Percentiles rank a stretch among this genome's conserved stretches.
Evolutionary conservation across 441 rosid genomes (phyloP).

Genomic region (Euphorbia schlechtendalii): DNA sequence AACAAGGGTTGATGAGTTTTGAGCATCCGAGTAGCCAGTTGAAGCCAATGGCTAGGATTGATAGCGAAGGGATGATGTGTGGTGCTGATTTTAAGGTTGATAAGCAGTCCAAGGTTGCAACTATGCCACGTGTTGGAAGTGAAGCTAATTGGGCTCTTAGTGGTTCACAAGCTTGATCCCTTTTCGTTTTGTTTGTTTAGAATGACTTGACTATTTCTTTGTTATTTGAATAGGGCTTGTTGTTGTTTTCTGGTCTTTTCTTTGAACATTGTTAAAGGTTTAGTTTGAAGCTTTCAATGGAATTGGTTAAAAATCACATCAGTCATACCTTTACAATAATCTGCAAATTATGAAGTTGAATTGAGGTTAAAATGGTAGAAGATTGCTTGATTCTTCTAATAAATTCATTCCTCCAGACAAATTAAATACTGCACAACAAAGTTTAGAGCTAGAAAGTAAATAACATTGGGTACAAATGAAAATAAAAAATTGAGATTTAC

Average conservation of each 20-base stretch:
- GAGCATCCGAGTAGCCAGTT: constrained; percentile 72
- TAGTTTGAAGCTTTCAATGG: not conserved
- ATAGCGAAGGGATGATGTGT: constrained; percentile 78
- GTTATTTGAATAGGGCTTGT: not conserved
- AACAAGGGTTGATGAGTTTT: constrained; percentile 77
- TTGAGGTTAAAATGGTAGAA: too few species aligned
- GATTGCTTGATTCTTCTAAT: too few species aligned
- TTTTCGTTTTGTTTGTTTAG: too few species aligned
- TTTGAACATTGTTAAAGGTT: not conserved
- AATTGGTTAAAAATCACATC: constrained; percentile 25
- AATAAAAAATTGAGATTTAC: too few species aligned
- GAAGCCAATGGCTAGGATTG: constrained; percentile 84
- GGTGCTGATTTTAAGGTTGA: constrained; percentile 85
- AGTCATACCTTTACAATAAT: constrained; percentile 48
- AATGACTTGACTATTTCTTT: not conserved
- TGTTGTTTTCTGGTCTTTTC: not conserved
- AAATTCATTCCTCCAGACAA: too few species aligned
- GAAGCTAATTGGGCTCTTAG: constrained; percentile 79
- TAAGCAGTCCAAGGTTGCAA: constrained; percentile 38
- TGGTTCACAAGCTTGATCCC: constrained; percentile 20
- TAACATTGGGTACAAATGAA: too few species aligned
- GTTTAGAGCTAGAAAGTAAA: too few species aligned
- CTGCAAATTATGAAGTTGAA: constrained; percentile 31
- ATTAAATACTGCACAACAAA: too few species aligned
- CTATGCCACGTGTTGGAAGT: constrained; percentile 80